Conservation (phyloP, 2,329 filamentous ascomycete genomes). For the Pyrenophora tritici-repentis region DNA sequence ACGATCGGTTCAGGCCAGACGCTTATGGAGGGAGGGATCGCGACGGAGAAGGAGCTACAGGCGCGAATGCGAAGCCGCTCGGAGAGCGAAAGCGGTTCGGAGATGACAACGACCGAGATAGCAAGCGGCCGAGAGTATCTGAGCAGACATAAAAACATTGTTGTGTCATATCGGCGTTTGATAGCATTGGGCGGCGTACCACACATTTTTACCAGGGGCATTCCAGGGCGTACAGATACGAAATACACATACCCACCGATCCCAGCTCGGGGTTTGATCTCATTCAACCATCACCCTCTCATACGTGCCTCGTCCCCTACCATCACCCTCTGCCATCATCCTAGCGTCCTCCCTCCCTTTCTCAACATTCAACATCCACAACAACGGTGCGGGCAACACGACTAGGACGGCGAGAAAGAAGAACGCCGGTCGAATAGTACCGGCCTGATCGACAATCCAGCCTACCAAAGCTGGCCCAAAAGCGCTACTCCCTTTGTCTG, state of each 20-base stretch:
- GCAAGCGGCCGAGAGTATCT: constrained; percentile 47
- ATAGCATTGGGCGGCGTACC: constrained; percentile 18
- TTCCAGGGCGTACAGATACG: constrained; percentile 10
- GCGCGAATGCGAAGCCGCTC: constrained; percentile 73
- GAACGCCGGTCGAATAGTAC: constrained; percentile 65
- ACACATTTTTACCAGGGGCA: constrained; percentile 3
- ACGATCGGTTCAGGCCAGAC: constrained; percentile 72
- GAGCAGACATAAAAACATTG: no score
- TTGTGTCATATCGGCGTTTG: neutral
- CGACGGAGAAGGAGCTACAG: constrained; percentile 58
- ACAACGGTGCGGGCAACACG: constrained; percentile 75
- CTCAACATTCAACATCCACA: constrained; percentile 80
- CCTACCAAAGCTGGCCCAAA: constrained; percentile 92
- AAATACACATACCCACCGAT: constrained; percentile 2
- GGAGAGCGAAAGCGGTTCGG: constrained; percentile 62
- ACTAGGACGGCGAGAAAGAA: constrained; percentile 82
- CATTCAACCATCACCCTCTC: constrained; percentile 25
- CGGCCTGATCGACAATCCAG: constrained; percentile 73
- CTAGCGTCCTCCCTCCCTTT: constrained; percentile 46
- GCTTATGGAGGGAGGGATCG: constrained; percentile 48
- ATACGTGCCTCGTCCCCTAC: constrained; percentile 20
- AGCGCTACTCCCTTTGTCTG: constrained; percentile 89
- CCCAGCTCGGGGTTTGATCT: neutral
- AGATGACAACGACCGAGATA: constrained; percentile 47
- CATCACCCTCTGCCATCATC: constrained; percentile 28